Percentiles rank a stretch among this genome's conserved stretches.
Evolutionary conservation across 2,329 filamentous ascomycete species (phyloP).

Genomic region (Ceratocystis destructans): DNA sequence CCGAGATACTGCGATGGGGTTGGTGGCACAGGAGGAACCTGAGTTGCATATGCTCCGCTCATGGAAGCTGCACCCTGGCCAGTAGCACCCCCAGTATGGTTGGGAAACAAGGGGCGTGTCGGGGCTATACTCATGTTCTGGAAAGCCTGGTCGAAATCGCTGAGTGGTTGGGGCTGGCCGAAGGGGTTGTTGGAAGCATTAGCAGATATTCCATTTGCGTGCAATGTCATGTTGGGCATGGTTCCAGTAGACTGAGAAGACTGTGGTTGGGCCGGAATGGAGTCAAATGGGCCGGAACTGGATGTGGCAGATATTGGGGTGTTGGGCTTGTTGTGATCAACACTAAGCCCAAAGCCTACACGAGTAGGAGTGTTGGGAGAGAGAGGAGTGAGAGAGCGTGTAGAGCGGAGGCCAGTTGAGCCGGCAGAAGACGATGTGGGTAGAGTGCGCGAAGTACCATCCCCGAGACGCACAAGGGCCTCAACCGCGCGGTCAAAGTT

Average conservation of each 20-base stretch:
- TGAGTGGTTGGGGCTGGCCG: slow-evolving; percentile 34
- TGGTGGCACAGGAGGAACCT: slow-evolving; percentile 57
- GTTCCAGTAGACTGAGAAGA: slow-evolving; percentile 53
- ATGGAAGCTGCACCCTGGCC: slow-evolving; percentile 26
- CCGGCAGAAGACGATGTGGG: slow-evolving; percentile 19
- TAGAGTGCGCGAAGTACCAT: slow-evolving; percentile 39
- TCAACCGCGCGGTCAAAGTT: slow-evolving; percentile 80
- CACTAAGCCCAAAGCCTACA: slow-evolving; percentile 26
- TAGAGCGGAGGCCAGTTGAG: slow-evolving; percentile 28
- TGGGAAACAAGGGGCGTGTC: slow-evolving; percentile 53
- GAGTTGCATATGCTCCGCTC: slow-evolving; percentile 24
- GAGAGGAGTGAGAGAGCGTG: slow-evolving; percentile 43
- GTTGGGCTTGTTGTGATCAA: slow-evolving; percentile 21
- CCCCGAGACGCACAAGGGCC: slow-evolving; percentile 67
- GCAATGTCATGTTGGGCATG: slow-evolving; percentile 44
- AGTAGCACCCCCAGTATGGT: slow-evolving; percentile 54
- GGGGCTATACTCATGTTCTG: slow-evolving; percentile 25
- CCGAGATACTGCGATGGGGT: slow-evolving; percentile 36
- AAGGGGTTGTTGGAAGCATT: slow-evolving; percentile 53
- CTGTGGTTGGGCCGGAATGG: slow-evolving; percentile 41
- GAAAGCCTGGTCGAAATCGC: slow-evolving; percentile 52
- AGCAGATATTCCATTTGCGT: slow-evolving; percentile 25
- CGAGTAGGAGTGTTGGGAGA: slow-evolving; percentile 27
- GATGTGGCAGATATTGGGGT: slow-evolving; percentile 30
- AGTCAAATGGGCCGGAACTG: slow-evolving; percentile 57